phyloP scores from a whole-genome alignment of 108 stramenopile genomes.

The Cyclotella baltica region DNA sequence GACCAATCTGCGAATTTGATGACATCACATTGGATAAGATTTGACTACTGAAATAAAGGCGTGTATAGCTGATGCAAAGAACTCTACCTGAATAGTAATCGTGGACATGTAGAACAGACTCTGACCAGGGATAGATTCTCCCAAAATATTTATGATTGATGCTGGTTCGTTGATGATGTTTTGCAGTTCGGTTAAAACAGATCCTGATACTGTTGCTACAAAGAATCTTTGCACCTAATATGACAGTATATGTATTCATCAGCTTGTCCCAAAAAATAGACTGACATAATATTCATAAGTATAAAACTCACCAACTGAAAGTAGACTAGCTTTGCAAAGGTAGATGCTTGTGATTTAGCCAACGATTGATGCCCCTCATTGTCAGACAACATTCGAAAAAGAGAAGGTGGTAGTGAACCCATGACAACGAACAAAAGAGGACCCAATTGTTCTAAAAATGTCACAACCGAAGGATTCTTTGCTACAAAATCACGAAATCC shows the following conservation, averaged over 20 bases:
- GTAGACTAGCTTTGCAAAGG: not conserved
- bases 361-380: constrained; percentile 3
- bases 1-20: no score
- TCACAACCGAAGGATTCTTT: not conserved
- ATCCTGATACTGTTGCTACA: constrained; percentile 1
- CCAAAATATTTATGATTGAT: not conserved
- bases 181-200: not conserved
- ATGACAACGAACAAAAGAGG: not conserved
- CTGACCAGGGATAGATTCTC: constrained; percentile 1
- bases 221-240: not conserved
- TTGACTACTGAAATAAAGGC: no score
- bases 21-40: no score
- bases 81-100: constrained; percentile 1
- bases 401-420: not conserved
- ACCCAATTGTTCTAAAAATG: not conserved
- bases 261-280: no score
- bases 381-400: not conserved
- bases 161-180: constrained; percentile 2
- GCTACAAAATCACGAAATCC: not conserved
- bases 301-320: constrained; percentile 3
- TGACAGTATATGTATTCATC: no score
- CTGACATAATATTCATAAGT: no score
- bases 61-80: no score
- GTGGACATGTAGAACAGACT: not conserved
- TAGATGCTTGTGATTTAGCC: not conserved